Percentiles rank a stretch among this genome's conserved stretches.
Evolutionary conservation across 306 rosid species (phyloP).

Genomic region (Cyclanthera cordifolia): DNA sequence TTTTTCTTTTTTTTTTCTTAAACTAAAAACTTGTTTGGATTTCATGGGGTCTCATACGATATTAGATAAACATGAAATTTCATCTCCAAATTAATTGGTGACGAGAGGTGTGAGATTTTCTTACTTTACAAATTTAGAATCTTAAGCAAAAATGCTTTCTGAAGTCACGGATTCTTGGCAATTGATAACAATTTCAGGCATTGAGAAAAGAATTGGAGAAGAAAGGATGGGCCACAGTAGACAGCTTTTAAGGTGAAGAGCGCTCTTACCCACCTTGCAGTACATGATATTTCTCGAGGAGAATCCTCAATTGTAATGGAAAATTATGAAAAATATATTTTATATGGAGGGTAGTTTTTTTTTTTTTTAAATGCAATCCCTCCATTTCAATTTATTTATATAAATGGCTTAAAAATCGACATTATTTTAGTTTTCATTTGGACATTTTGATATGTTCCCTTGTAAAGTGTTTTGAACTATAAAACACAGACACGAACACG

Average conservation of each 20-base stretch:
- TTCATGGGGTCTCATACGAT: too few species aligned
- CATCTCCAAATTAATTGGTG: too few species aligned
- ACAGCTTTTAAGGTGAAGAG: slow-evolving; percentile 19
- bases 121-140: too few species aligned
- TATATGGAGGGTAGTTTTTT: background rate
- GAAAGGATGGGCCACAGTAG: slow-evolving; percentile 79
- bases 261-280: background rate
- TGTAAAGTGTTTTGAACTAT: too few species aligned
- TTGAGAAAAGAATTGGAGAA: slow-evolving; percentile 58
- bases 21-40: too few species aligned
- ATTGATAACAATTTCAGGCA: slow-evolving; percentile 30
- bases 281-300: background rate
- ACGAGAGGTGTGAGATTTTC: too few species aligned
- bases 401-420: background rate
- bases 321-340: background rate
- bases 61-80: too few species aligned
- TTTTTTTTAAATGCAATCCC: background rate
- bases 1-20: too few species aligned
- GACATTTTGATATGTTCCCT: too few species aligned
- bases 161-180: background rate
- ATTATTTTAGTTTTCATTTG: too few species aligned
- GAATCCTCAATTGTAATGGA: background rate
- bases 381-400: background rate
- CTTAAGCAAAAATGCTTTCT: background rate
- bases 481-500: too few species aligned